Conservation (phyloP, 2,329 filamentous ascomycete genomes). For the Orbilia blumenaviensis region DNA sequence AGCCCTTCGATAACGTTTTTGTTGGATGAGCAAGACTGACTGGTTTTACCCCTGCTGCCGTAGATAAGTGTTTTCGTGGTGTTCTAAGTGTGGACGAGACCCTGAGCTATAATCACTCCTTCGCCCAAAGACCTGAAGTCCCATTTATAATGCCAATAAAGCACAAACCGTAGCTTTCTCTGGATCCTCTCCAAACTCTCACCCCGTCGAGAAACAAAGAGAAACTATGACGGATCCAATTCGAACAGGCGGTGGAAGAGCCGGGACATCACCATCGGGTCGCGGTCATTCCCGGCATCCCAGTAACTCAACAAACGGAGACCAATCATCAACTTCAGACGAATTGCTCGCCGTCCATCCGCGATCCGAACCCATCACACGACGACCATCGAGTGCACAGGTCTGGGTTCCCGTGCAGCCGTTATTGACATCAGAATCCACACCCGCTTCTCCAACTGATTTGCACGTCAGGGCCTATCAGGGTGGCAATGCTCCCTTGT, state of each 20-base stretch:
- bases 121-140: not conserved
- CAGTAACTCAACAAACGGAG: constrained; percentile 49
- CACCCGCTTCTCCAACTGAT: constrained; percentile 44
- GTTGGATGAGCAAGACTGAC: constrained; percentile 26
- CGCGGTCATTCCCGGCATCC: constrained; percentile 53
- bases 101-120: not conserved
- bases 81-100: constrained; percentile 12
- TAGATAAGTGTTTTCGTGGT: not conserved
- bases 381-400: constrained; percentile 50
- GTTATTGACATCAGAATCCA: constrained; percentile 46
- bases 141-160: constrained; percentile 54
- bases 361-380: constrained; percentile 53
- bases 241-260: constrained; percentile 32
- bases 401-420: constrained; percentile 52
- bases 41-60: not conserved
- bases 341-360: constrained; percentile 23
- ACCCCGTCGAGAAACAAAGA: constrained; percentile 30
- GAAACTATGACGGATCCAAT: constrained; percentile 32
- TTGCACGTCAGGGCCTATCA: constrained; percentile 52
- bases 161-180: constrained; percentile 52
- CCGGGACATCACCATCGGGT: constrained; percentile 50
- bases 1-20: not conserved
- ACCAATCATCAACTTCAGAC: constrained; percentile 44
- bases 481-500: constrained; percentile 42
- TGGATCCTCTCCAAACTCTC: constrained; percentile 49